Percentiles rank a stretch among this genome's conserved stretches.
phyloP scores from a whole-genome alignment of 1,284 basidiomycete species.

The Leccinum subspadiceum region DNA sequence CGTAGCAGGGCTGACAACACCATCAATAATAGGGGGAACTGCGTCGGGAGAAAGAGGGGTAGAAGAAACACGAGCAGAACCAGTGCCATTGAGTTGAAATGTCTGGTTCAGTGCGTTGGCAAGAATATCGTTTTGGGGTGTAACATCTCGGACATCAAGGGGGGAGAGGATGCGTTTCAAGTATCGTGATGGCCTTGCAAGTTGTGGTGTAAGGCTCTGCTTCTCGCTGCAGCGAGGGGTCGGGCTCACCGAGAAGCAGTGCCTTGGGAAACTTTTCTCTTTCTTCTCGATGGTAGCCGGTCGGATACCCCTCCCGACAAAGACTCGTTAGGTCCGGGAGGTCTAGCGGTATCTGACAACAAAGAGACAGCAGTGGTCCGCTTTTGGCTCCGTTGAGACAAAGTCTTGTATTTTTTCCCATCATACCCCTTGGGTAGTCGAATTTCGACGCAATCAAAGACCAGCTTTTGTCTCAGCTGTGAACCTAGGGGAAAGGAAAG shows the following conservation, averaged over 20 bases:
- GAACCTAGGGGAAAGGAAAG: background rate
- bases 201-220: slow-evolving; percentile 27
- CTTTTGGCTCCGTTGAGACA: slow-evolving; percentile 17
- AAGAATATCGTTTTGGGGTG: slow-evolving; percentile 15
- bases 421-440: slow-evolving; percentile 13
- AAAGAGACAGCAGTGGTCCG: slow-evolving; percentile 1
- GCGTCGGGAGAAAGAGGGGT: slow-evolving; percentile 4
- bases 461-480: slow-evolving; percentile 14
- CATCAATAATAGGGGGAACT: slow-evolving; percentile 2
- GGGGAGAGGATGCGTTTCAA: slow-evolving; percentile 2
- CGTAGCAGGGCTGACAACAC: slow-evolving; percentile 1
- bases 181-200: slow-evolving; percentile 22
- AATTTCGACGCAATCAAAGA: slow-evolving; percentile 29
- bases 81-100: slow-evolving; percentile 23
- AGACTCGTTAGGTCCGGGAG: background rate
- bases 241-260: slow-evolving; percentile 34
- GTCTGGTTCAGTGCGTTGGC: slow-evolving; percentile 29
- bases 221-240: slow-evolving; percentile 32
- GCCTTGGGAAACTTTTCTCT: slow-evolving; percentile 23
- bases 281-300: slow-evolving; percentile 15
- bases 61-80: slow-evolving; percentile 8
- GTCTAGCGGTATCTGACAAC: background rate
- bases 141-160: background rate
- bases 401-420: background rate
- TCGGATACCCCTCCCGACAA: background rate